Conservation (phyloP, 164 flowering plant genomes). For the Piper longum region DNA sequence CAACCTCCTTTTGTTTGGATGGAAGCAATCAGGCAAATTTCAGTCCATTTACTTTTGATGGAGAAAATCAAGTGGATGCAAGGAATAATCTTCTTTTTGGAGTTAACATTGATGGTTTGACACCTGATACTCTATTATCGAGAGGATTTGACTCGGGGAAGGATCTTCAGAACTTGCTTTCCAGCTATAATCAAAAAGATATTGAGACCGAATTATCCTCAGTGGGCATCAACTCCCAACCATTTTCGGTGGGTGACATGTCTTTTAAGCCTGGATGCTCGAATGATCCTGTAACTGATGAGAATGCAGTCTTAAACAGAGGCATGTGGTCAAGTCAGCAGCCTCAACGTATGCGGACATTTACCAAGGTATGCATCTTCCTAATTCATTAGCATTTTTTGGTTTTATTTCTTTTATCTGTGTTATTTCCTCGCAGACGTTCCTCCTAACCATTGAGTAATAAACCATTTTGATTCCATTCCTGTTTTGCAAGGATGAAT, state of each 20-base stretch:
- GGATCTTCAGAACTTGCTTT: slow-evolving; percentile 75
- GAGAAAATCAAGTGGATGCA: slow-evolving; percentile 56
- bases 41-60: slow-evolving; percentile 44
- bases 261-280: slow-evolving; percentile 68
- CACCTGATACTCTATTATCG: slow-evolving; percentile 69
- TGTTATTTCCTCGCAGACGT: neutral
- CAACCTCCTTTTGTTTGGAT: slow-evolving; percentile 63
- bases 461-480: neutral
- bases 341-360: slow-evolving; percentile 69
- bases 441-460: neutral
- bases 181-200: slow-evolving; percentile 58
- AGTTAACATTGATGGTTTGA: slow-evolving; percentile 45
- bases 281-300: slow-evolving; percentile 51
- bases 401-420: neutral
- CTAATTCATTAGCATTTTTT: neutral
- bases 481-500: neutral
- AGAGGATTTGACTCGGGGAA: slow-evolving; percentile 75
- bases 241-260: slow-evolving; percentile 71
- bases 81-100: slow-evolving; percentile 52
- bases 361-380: slow-evolving; percentile 54
- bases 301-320: slow-evolving; percentile 36
- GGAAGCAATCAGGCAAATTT: slow-evolving; percentile 48
- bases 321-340: slow-evolving; percentile 69
- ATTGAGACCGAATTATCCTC: slow-evolving; percentile 78
- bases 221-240: slow-evolving; percentile 71